Evolutionary conservation across 2,329 filamentous ascomycete species (phyloP), one percentile per base, ranked within the genome.

Genomic region (Penicillium brevicompactum): DNA sequence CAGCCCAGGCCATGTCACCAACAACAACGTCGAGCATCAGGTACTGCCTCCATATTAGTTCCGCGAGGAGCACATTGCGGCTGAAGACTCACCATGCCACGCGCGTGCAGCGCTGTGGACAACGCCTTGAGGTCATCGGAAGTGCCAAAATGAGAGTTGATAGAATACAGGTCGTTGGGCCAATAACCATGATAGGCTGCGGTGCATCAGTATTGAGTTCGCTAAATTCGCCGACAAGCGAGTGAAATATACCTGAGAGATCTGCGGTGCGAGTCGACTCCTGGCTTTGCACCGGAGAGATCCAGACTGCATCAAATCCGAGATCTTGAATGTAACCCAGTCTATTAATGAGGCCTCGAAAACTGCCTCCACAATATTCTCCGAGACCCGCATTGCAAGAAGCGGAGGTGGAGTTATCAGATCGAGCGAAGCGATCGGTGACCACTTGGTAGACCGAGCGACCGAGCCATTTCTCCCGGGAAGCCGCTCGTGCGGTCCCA

Each of bases 131-230:
- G 76, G 61, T 89, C 86, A 18, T 82, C 76, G 3, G 77, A 76
- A 0, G 82, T 83, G 18, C 87, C 87, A 59, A 84, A 86, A 55
- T 84, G 76, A 2, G 77, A 62, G 64, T 89, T 88, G 58, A 89
- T 67, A 13, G 72, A 65, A 63, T 81, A 81, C 68, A 44, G 49
- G 34, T 40, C 46, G n/a, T 52, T 55, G 18, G 53, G 53, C 53
- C 53, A 55, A 32, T 55, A 55, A 10, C 53, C 53, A 40, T 55
- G 53, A 37, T 55, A 55, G 31, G 53, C 53, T 55, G 38, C 37
- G 24, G 46, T 51, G 21, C 27, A 46, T 47, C 30, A 46, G 42
- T 32, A 18, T 18, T 53, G 30, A 22, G 30, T 51, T 54, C 65
- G 67, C 81, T 70, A 53, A 81, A 30, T 73, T 57, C 79, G 74